Evolutionary conservation across 352 stramenopile species (phyloP), one percentile per base, ranked within the genome.

Genomic region (Phytophthora litchii): DNA sequence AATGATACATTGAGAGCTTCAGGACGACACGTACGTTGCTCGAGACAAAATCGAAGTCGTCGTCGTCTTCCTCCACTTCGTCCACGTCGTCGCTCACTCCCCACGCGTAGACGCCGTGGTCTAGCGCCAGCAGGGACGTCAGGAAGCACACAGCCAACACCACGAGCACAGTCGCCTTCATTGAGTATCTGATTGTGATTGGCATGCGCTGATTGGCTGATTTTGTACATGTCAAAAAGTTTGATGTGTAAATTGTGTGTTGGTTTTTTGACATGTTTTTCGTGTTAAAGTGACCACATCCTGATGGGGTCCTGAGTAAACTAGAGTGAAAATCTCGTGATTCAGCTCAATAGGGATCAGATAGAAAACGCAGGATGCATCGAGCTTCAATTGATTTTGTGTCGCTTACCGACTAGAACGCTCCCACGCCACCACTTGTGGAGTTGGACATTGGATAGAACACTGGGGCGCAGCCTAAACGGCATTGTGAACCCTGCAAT

Each of bases 31-130:
- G 13, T 43, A 78, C 70, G 20, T 67, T 67, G 63, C 45, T 72
- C 4, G 57, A 67, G 16, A 76, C 37, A 16, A 76, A 76, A 43
- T 76, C 65, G n/a, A 76, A 76, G 8, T 34, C 59, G 14, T 67
- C 61, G 45, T 73, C 61, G 4, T 67, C 48, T 44, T 71, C 66
- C 31, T 78, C 61, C 35, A 66, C 53, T 46, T 71, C 58, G 20
- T 76, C 62, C 4, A 35, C 57, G 13, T 70, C 65, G 34, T 73
- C 49, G 29, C 70, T 58, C 5, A 20, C 25, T 17, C 45, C 25
- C 62, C 58, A 73, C 6, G 70, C 56, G 37, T 52, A 44, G 10
- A 19, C 58, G 16, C 37, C 19, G 13, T 25, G 23, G 8, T 60
- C 38, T 20, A 54, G 9, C 4, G 20, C 19, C 17, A 74, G 45